Base-by-base conservation (phyloP, 2,329 filamentous ascomycete species). In the Zarea fungicola region DNA sequence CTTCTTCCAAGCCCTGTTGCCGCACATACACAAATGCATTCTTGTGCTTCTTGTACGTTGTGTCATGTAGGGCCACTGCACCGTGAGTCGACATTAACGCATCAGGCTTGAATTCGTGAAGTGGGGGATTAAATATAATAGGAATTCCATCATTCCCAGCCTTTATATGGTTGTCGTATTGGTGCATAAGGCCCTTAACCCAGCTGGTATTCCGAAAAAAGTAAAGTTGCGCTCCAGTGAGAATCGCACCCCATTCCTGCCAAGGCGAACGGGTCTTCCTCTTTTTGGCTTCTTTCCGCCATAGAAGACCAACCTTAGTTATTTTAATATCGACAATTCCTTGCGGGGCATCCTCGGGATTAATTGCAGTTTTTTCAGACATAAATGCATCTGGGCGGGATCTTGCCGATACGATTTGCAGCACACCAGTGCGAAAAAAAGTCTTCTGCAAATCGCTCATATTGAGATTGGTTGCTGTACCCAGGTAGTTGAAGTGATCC, bases 221-320 rank as follows among this genome's bases (percentile, higher is more conserved):
- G 65, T 96, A 99, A 7, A 99, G 78, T 61, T 96, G 92, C 6
- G 93, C 95, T n/a, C 92, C 89, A 1, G 93, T 99, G 25, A 99
- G 77, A 51, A 99, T 87, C 21, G 90, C 93, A 45, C 93, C 93
- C 93, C 93, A 99, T 75, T 99, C 93, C 63, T 96, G 92, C 93
- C 93, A 99, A 2, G 93, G 92, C 10, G 92, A 96, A 36, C 92
- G 81, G 1, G 90, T 86, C 67, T 95, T 95, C 70, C 93, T 92
- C 69, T 92, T 96, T 70, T 95, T 96, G 1, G 78, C 72, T 55
- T 96, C 90, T 64, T 99, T 99, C 37, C 93, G 83, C 93, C 93
- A 99, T 26, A 99, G 66, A 2, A 96, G 72, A 4, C 93, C 93
- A 42, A 99, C 91, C 66, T 97, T 99, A 37, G 92, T 96, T 39